Evolutionary conservation across 192 early-diverging fungal genomes (phyloP).

Genomic region (Umbelopsis sp.): DNA sequence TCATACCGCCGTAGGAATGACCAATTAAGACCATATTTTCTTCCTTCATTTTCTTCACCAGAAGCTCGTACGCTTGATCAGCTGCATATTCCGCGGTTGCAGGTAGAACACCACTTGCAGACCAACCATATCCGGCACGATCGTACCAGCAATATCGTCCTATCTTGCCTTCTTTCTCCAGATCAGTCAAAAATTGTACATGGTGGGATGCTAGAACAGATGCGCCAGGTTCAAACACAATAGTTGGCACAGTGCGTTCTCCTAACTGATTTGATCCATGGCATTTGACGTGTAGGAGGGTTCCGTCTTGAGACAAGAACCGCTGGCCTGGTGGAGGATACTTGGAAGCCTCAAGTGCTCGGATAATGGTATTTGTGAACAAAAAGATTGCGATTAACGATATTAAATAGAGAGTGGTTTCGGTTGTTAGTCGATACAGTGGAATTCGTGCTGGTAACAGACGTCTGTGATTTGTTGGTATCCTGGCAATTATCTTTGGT

Average conservation of each 20-base stretch:
- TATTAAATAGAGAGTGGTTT: slow-evolving; percentile 3
- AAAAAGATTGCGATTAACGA: not conserved
- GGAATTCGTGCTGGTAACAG: slow-evolving; percentile 1
- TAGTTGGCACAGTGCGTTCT: not conserved
- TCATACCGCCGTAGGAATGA: slow-evolving; percentile 14
- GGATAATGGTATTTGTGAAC: not conserved
- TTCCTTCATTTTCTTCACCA: slow-evolving; percentile 4
- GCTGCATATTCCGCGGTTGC: not conserved
- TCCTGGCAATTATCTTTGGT: slow-evolving; percentile 8
- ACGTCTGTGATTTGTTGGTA: slow-evolving; percentile 9
- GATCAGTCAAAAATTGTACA: not conserved
- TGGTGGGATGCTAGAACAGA: slow-evolving; percentile 5
- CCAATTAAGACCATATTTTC: slow-evolving; percentile 4
- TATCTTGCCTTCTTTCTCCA: slow-evolving; percentile 8
- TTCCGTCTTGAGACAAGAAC: not conserved
- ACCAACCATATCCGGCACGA: slow-evolving; percentile 20
- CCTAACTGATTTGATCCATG: slow-evolving; percentile 2
- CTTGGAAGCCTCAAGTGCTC: slow-evolving; percentile 1
- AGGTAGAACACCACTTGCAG: slow-evolving; percentile 3
- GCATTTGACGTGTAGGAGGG: not conserved
- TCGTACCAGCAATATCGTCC: slow-evolving; percentile 23
- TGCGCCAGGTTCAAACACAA: slow-evolving; percentile 15
- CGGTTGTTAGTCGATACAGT: not conserved
- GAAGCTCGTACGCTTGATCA: slow-evolving; percentile 5
- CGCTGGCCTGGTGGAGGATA: slow-evolving; percentile 6